These are phyloP conservation scores for bread wheat (Triticum aestivum) DNA, from an alignment of 176 grass and related monocot species.

Conservation along the genomic window IWGSC_CS_RefSeq_v2.1 NC_057802.1:154104542-154105041, in stretches of 20 bases:
- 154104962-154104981: too few species aligned
- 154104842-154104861: conserved; percentile 23
- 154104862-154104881: conserved; percentile 78
- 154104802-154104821: neutral
- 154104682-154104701: conserved; percentile 90
- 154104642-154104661: conserved; percentile 81
- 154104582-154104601: conserved; percentile 53
- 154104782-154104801: neutral
- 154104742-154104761: neutral
- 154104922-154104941: too few species aligned
- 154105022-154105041: neutral
- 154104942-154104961: too few species aligned
- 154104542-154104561: conserved; percentile 63
- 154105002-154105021: neutral
- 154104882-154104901: conserved; percentile 93
- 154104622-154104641: conserved; percentile 59
- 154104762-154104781: neutral
- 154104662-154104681: conserved; percentile 89
- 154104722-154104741: neutral
- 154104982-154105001: too few species aligned
- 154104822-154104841: conserved; percentile 79
- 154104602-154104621: conserved; percentile 84
- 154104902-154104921: neutral
- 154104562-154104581: conserved; percentile 49
- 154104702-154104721: conserved; percentile 64